These are phyloP conservation scores for Acanthamoeba lenticulata DNA, from an alignment of 208 protist genomes.

Conservation along the genomic window DNA sequence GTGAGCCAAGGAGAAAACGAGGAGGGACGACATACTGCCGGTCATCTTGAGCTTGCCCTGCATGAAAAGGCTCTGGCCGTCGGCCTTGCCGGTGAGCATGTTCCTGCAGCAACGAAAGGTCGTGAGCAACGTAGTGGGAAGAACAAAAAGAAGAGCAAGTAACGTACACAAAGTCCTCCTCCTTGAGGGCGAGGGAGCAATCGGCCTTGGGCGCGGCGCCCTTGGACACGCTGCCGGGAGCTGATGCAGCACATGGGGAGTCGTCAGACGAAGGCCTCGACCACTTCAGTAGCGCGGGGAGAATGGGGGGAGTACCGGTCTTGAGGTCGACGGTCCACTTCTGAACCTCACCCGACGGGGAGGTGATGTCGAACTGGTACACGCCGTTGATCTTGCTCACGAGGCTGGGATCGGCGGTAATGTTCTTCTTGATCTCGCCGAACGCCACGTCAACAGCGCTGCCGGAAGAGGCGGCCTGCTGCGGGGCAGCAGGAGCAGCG, in stretches of 20 bases:
- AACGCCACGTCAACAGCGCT: neutral
- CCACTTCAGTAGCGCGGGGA: neutral
- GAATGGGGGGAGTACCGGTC: neutral
- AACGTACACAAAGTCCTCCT: conserved; percentile 69
- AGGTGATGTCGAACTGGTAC: conserved; percentile 70
- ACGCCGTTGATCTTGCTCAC: conserved; percentile 73
- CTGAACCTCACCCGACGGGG: conserved; percentile 8
- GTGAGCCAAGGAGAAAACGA: neutral
- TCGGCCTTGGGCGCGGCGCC: conserved; percentile 67
- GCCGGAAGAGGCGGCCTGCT: neutral
- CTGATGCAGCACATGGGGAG: conserved; percentile 31
- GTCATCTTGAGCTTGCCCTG: conserved; percentile 79
- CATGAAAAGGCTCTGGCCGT: conserved; percentile 73
- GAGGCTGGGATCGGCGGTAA: conserved; percentile 56
- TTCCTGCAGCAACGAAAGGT: neutral
- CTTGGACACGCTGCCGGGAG: conserved; percentile 42
- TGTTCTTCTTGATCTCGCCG: conserved; percentile 42
- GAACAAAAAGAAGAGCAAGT: too few species aligned
- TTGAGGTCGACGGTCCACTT: conserved; percentile 77
- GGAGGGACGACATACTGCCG: neutral
- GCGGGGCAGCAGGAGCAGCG: neutral
- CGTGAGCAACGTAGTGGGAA: neutral
- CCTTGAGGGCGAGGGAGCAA: conserved; percentile 74
- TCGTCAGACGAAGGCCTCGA: neutral
- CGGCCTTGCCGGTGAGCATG: conserved; percentile 72